Conservation (phyloP, 495 filamentous ascomycete genomes). For the Penicillium lividum region DNA sequence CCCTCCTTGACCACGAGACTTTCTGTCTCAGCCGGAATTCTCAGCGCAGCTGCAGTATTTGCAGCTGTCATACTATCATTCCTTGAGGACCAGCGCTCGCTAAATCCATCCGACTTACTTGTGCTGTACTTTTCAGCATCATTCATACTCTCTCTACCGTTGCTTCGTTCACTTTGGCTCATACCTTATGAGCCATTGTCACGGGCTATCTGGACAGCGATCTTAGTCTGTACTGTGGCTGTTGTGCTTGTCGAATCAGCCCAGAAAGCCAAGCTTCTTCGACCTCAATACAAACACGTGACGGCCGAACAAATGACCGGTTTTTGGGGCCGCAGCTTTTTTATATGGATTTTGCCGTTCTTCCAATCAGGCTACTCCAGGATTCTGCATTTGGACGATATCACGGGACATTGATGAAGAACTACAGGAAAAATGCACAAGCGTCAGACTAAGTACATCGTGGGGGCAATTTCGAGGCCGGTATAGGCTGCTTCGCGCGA, state of each 20-base stretch:
- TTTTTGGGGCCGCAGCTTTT: slow-evolving; percentile 3
- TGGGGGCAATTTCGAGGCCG: not conserved
- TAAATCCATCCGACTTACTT: not conserved
- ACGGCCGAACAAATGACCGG: not conserved
- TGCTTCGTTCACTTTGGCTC: slow-evolving; percentile 4
- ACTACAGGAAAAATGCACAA: not conserved
- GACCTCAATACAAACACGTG: not conserved
- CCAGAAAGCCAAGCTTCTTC: not conserved
- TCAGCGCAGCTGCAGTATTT: not conserved
- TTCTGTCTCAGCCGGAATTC: too few relatives aligned
- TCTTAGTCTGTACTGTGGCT: not conserved
- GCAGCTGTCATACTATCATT: not conserved
- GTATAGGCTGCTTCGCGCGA: not conserved
- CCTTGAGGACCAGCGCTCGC: slow-evolving; percentile 1
- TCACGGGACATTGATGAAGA: not conserved
- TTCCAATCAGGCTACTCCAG: not conserved
- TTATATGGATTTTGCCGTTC: not conserved
- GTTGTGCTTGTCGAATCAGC: not conserved
- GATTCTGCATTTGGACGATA: not conserved
- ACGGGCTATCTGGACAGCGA: not conserved
- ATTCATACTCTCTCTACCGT: not conserved
- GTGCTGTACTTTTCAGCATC: not conserved
- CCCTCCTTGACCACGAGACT: too few relatives aligned
- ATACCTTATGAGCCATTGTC: not conserved
- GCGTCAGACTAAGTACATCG: not conserved